Percentiles rank a stretch among this genome's conserved stretches.
phyloP scores from a whole-genome alignment of 495 filamentous ascomycete genomes.

The Talaromyces stipitatus region DNA sequence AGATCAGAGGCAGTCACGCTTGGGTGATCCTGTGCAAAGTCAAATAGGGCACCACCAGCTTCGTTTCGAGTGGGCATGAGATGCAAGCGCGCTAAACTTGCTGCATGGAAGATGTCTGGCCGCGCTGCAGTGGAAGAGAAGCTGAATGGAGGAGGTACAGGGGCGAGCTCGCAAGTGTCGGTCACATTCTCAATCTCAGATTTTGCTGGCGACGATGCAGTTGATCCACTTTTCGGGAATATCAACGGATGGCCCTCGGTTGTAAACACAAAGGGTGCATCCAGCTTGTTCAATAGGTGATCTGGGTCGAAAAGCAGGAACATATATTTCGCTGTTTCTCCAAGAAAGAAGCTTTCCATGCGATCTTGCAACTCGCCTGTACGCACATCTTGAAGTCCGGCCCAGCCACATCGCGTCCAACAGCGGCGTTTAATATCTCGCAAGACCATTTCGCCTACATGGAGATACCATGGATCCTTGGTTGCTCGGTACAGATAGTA shows the following conservation, averaged over 20 bases:
- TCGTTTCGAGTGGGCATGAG: slow-evolving; percentile 52
- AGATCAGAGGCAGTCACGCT: slow-evolving; percentile 50
- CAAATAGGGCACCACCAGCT: slow-evolving; percentile 45
- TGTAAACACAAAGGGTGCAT: slow-evolving; percentile 84
- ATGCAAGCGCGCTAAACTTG: slow-evolving; percentile 76
- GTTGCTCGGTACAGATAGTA: slow-evolving; percentile 91
- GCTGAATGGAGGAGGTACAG: slow-evolving; percentile 50
- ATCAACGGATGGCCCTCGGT: slow-evolving; percentile 94
- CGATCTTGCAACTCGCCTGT: slow-evolving; percentile 85
- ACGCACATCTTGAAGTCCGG: slow-evolving; percentile 86
- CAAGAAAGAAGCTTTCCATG: slow-evolving; percentile 98
- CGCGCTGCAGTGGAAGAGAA: slow-evolving; percentile 76
- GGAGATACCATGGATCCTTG: slow-evolving; percentile 92
- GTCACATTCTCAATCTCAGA: background rate
- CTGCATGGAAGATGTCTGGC: slow-evolving; percentile 85
- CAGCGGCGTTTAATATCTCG: slow-evolving; percentile 83
- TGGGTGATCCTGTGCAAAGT: slow-evolving; percentile 43
- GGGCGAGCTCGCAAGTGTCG: slow-evolving; percentile 51
- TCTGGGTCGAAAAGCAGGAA: slow-evolving; percentile 79
- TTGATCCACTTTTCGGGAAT: slow-evolving; percentile 51
- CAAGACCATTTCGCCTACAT: slow-evolving; percentile 91
- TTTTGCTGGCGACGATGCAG: slow-evolving; percentile 4
- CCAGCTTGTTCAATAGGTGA: slow-evolving; percentile 81
- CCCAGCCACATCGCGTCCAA: slow-evolving; percentile 92
- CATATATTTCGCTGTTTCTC: slow-evolving; percentile 92